Percentiles rank a stretch among this genome's conserved stretches.
Evolutionary conservation across 257 asterid genomes (phyloP).

Genomic region (Capsicum rhomboideum): DNA sequence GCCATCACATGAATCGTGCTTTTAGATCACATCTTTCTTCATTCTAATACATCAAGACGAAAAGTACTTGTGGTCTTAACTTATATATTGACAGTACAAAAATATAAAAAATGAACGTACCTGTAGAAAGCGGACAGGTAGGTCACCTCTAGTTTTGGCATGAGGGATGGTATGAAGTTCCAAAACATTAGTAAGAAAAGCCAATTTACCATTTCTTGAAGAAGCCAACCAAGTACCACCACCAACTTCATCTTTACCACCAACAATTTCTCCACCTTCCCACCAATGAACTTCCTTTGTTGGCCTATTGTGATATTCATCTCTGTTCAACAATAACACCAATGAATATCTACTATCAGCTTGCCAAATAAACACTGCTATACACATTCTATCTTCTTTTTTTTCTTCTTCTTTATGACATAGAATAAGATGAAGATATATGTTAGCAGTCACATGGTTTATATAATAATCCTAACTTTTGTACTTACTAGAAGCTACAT

Average conservation of each 20-base stretch:
- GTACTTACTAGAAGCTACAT: neutral
- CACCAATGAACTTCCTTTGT: conserved; percentile 68
- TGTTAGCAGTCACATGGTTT: neutral
- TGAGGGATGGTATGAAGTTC: conserved; percentile 39
- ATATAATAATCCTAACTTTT: neutral
- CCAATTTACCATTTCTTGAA: conserved; percentile 48
- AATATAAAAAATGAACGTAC: neutral
- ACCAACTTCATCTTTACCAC: conserved; percentile 61
- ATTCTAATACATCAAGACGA: too few relatives aligned
- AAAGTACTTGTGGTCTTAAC: too few relatives aligned
- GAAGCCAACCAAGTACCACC: conserved; percentile 82
- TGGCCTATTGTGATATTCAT: conserved; percentile 76
- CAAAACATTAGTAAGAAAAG: conserved; percentile 62
- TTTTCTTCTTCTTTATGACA: neutral
- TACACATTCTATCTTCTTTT: conserved; percentile 60
- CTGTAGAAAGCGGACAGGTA: conserved; percentile 50
- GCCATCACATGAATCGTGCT: too few relatives aligned
- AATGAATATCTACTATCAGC: conserved; percentile 52
- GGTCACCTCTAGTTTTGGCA: conserved; percentile 66
- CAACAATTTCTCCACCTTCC: conserved; percentile 55
- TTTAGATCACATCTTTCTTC: too few relatives aligned
- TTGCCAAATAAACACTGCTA: conserved; percentile 66
- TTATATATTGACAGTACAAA: neutral
- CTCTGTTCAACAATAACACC: conserved; percentile 62
- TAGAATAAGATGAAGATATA: neutral